Percentiles rank a stretch among this genome's conserved stretches.
phyloP scores from a whole-genome alignment of 805 yeast species.

The Lipomyces yamadae region DNA sequence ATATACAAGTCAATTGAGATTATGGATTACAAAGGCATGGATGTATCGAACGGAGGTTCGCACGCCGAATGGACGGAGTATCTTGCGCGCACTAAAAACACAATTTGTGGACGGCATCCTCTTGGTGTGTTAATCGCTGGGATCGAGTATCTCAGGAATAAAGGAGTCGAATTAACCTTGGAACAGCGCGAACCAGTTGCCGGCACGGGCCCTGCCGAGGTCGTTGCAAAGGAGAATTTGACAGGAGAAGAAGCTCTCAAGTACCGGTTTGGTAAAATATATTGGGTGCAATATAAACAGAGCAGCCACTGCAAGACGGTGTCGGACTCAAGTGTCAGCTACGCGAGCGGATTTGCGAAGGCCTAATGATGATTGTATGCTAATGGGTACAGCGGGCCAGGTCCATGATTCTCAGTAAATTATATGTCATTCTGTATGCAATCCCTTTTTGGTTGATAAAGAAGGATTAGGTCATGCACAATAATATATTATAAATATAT shows the following conservation, averaged over 20 bases:
- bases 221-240: constrained; percentile 20
- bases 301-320: constrained; percentile 27
- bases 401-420: too few species aligned
- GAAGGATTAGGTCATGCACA: neutral
- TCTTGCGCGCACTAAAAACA: constrained; percentile 73
- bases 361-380: constrained; percentile 5
- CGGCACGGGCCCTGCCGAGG: constrained; percentile 26
- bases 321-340: constrained; percentile 34
- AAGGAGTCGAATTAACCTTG: constrained; percentile 31
- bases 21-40: constrained; percentile 75
- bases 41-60: constrained; percentile 59
- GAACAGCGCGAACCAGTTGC: constrained; percentile 29
- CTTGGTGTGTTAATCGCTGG: constrained; percentile 64
- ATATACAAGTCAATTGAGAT: constrained; percentile 75
- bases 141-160: constrained; percentile 48
- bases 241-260: constrained; percentile 30
- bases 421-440: too few species aligned
- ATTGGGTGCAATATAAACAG: constrained; percentile 36
- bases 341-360: constrained; percentile 37
- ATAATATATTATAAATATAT: too few species aligned
- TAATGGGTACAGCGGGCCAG: too few species aligned
- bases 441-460: neutral
- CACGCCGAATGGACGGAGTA: constrained; percentile 68
- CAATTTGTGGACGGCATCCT: constrained; percentile 93
- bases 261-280: constrained; percentile 33